Base-by-base conservation (phyloP, 768 basidiomycete species). In the Boletus patriciae region DNA sequence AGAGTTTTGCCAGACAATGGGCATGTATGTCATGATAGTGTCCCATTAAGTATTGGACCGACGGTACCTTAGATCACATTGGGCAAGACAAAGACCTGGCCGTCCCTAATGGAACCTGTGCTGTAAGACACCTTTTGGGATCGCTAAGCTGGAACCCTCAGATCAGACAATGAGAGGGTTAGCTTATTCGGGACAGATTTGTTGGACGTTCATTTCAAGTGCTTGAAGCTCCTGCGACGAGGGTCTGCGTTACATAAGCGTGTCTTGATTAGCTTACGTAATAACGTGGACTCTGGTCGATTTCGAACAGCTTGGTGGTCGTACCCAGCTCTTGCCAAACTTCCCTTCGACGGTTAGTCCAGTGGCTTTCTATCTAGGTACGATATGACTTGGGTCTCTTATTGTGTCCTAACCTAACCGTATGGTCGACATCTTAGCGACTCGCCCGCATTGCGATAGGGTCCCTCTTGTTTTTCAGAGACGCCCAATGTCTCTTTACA, bases 401-500 rank as follows among this genome's bases (percentile, higher is more conserved):
- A 4, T 15, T 6, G 45, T 40, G 27, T 43, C 12, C 29, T 33
- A 38, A 8, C n/a, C 37, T 11, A 18, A 38, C 16, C 48, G 27
- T 47, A 21, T 40, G 18, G 19, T 16, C 36, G 34, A 47, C 13
- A 19, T 45, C 21, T 46, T 7, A 23, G 25, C 19, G 13, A 19
- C 34, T 41, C 19, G 21, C 13, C 34, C n/a, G 9, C 25, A 16
- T 45, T 52, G 12, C 16, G 34, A 42, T 45, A 37, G 12, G 16
- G 8, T 42, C n/a, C 23, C 15, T 50, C 40, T 55, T 46, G 19
- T 19, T 25, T 44, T 44, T 31, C 33, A 52, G 45, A 31, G 54
- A 37, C 45, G 27, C 18, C 21, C 42, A 43, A 73, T 73, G 72
- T 73, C 72, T 40, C 65, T 73, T 12, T 74, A 73, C 57, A 73